Evolutionary conservation across 2,329 filamentous ascomycete species (phyloP), one percentile per base, ranked within the genome.

Genomic region (Coniochaeta prunicola): DNA sequence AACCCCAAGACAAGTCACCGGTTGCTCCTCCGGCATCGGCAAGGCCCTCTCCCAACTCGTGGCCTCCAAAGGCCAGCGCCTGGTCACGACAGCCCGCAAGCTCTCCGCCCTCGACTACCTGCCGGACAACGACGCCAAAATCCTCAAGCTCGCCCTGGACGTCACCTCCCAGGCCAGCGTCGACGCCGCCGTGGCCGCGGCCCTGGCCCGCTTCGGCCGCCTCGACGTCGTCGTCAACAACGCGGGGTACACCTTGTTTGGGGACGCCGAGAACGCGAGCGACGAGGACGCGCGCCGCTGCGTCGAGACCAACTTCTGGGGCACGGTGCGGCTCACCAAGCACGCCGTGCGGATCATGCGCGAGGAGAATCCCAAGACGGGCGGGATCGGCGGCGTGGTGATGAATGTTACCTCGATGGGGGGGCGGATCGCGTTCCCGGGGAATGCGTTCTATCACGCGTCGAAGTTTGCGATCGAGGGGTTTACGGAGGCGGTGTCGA

Each of bases 401-500:
- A 69, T 83, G 38, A 80, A 85, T 60, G 68, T 85, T 40, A 81
- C 78, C 5, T 82, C 79, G 3, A 77, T 86, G 64, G 81, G 79
- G 4, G 76, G 76, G 0, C 72, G 68, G 57, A 59, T 67, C 9
- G 73, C 68, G 1, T 72, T 67, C 31, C 70, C 74, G 0, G 70
- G 70, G 1, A 63, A 66, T 33, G 67, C 72, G 0, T 73, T 72
- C 55, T 78, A 78, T 56, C 73, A 76, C 48, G 71, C 71, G 0
- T 69, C 68, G 57, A 79, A 79, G 65, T 78, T 77, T 58, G 77
- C 75, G 0, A 63, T 78, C 10, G 76, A 79, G 62, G 78, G 77
- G 0, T 79, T 74, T 61, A 78, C 78, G 0, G 77, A 81, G 61
- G 69, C 73, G 0, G 63, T 81, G 0, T 68, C 71, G 0, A 76